Conservation (phyloP, 1,284 basidiomycete species). For the Malassezia slooffiae region DNA sequence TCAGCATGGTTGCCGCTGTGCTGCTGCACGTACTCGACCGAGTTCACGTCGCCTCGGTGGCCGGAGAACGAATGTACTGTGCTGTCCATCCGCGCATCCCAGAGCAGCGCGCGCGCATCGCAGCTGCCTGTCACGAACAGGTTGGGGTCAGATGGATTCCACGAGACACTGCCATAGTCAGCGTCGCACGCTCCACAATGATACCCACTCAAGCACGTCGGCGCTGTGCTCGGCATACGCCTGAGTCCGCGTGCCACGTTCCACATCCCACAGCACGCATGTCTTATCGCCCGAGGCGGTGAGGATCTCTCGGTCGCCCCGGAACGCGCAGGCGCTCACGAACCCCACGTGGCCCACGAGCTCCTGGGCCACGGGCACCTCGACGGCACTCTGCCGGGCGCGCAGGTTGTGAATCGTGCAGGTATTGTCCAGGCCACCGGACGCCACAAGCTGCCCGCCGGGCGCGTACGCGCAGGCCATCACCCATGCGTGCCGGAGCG, state of each 20-base stretch:
- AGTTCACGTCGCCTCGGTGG: conserved; percentile 98
- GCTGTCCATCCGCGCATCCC: conserved; percentile 93
- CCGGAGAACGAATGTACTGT: conserved; percentile 97
- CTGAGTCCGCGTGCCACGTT: conserved; percentile 82
- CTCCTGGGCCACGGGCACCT: conserved; percentile 60
- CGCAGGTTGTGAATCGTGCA: conserved; percentile 93
- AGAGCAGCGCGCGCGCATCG: conserved; percentile 92
- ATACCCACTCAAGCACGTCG: too few relatives aligned
- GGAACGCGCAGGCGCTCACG: conserved; percentile 91
- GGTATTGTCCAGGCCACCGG: conserved; percentile 96
- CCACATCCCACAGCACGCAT: conserved; percentile 99
- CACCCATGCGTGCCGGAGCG: conserved; percentile 93
- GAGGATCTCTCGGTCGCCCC: conserved; percentile 95
- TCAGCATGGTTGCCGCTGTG: neutral
- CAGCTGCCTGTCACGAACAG: conserved; percentile 96
- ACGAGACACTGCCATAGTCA: conserved; percentile 1
- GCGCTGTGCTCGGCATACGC: conserved; percentile 99
- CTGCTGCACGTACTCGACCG: conserved; percentile 59
- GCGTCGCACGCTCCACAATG: too few relatives aligned
- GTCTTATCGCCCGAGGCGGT: conserved; percentile 98
- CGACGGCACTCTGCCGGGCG: conserved; percentile 53
- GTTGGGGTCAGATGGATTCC: conserved; percentile 58
- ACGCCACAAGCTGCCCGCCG: conserved; percentile 90
- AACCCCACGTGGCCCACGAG: conserved; percentile 94
- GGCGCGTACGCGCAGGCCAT: conserved; percentile 99